Evolutionary conservation across 2,329 filamentous ascomycete species (phyloP).

Genomic region (Tolypocladium ophioglossoides): DNA sequence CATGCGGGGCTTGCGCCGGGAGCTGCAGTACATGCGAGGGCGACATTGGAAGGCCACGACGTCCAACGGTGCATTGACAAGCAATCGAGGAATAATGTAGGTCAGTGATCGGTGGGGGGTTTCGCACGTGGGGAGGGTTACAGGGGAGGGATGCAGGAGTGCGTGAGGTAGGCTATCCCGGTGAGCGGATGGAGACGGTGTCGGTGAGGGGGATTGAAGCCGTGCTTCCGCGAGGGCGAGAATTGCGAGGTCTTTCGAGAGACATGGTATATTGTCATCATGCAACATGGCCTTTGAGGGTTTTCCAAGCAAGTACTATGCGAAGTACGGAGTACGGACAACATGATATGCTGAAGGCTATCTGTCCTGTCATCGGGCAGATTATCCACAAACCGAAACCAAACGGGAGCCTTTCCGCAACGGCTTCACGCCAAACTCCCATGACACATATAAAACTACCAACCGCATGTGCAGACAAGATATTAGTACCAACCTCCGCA

Average conservation of each 20-base stretch:
- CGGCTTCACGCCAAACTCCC: neutral
- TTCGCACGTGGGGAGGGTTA: neutral
- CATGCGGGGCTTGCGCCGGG: neutral
- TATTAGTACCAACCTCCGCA: too few relatives aligned
- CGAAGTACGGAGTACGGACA: rapidly evolving
- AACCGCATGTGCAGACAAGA: too few relatives aligned
- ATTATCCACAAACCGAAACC: neutral
- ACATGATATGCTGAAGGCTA: too few relatives aligned
- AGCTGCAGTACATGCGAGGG: neutral
- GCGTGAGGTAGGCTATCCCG: neutral
- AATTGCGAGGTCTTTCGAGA: neutral
- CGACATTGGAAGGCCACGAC: neutral
- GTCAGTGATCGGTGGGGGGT: neutral
- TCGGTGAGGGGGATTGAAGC: neutral
- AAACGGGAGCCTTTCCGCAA: neutral
- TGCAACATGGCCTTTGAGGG: too few relatives aligned
- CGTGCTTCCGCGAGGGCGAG: neutral
- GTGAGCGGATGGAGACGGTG: neutral
- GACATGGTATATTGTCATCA: neutral
- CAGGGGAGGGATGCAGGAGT: neutral
- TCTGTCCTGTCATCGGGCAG: neutral
- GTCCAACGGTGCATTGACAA: too few relatives aligned
- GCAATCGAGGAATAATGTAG: neutral
- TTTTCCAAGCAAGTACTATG: too few relatives aligned
- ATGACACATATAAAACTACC: too few relatives aligned